Percentiles rank a stretch among this genome's conserved stretches.
Evolutionary conservation across 768 basidiomycete genomes (phyloP).

Genomic region (Leucocoprinus leucothites): DNA sequence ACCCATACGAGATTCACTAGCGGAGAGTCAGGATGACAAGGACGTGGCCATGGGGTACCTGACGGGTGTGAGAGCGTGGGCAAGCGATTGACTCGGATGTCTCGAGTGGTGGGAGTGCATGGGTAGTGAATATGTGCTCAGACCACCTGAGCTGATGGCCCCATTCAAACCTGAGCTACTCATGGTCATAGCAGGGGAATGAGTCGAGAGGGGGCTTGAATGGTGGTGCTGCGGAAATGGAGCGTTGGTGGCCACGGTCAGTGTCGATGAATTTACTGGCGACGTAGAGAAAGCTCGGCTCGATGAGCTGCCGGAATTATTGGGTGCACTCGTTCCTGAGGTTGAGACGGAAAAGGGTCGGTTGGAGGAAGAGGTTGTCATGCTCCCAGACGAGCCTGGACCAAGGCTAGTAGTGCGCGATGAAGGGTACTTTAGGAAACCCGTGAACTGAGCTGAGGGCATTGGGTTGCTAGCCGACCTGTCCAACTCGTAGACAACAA

Average conservation of each 20-base stretch:
- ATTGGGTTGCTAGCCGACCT: constrained; percentile 45
- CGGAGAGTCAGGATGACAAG: constrained; percentile 12
- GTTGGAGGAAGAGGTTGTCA: constrained; percentile 3
- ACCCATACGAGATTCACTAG: not conserved
- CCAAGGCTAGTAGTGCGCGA: not conserved
- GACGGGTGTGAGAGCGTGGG: constrained; percentile 41
- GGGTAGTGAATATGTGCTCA: constrained; percentile 18
- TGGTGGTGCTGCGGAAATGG: constrained; percentile 17
- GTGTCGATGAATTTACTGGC: not conserved
- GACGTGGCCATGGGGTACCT: constrained; percentile 22
- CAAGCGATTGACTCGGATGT: constrained; percentile 34
- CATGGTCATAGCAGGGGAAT: not conserved
- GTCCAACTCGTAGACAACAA: constrained; percentile 67
- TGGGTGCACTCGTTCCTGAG: not conserved
- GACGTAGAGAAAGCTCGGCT: not conserved
- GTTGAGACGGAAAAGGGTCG: constrained; percentile 5
- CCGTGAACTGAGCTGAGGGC: constrained; percentile 61
- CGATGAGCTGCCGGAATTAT: not conserved
- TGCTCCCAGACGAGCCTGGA: not conserved
- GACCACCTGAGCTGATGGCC: not conserved
- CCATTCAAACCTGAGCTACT: not conserved
- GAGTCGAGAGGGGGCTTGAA: not conserved
- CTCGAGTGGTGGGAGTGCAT: constrained; percentile 24
- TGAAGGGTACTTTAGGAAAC: constrained; percentile 28
- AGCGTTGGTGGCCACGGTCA: not conserved